A percentile compares a stretch with the other conserved stretches of the same genome.
phyloP scores from a whole-genome alignment of 371 early-diverging fungal genomes.

The Synchytrium microbalum region DNA sequence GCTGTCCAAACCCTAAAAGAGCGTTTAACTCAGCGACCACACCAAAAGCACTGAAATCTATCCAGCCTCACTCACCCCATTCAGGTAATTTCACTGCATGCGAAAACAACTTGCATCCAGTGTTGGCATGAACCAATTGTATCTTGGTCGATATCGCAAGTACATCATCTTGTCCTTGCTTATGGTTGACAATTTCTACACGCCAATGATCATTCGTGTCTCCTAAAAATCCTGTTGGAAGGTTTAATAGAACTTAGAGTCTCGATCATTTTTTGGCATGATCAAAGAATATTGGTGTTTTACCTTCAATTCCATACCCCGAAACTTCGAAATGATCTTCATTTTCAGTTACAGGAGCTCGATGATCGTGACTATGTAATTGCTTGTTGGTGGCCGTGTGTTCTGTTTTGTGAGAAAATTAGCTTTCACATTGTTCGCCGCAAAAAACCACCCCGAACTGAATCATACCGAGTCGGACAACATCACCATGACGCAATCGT shows the following conservation, averaged over 20 bases:
- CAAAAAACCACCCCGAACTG: too few relatives aligned
- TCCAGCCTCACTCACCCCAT: slow-evolving; percentile 61
- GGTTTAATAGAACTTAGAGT: too few relatives aligned
- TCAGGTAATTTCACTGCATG: slow-evolving; percentile 71
- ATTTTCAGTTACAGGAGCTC: slow-evolving; percentile 60
- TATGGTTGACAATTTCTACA: slow-evolving; percentile 69
- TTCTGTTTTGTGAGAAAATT: slow-evolving; percentile 24
- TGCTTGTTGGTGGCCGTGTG: slow-evolving; percentile 64
- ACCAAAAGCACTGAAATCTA: neutral
- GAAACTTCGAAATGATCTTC: slow-evolving; percentile 36
- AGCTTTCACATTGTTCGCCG: neutral
- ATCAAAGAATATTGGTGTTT: too few relatives aligned
- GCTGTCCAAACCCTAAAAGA: slow-evolving; percentile 55
- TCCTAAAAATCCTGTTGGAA: slow-evolving; percentile 29
- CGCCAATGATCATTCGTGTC: slow-evolving; percentile 88
- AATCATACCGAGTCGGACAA: slow-evolving; percentile 52
- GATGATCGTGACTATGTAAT: slow-evolving; percentile 80
- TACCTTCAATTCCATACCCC: slow-evolving; percentile 27
- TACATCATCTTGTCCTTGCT: slow-evolving; percentile 14
- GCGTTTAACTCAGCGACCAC: neutral
- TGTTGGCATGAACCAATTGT: slow-evolving; percentile 75
- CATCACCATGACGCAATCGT: slow-evolving; percentile 48
- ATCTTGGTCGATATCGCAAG: slow-evolving; percentile 73
- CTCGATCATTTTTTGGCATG: too few relatives aligned
- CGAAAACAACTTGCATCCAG: slow-evolving; percentile 71